Conservation (phyloP, 768 basidiomycete genomes). For the Amanita subjunquillea region DNA sequence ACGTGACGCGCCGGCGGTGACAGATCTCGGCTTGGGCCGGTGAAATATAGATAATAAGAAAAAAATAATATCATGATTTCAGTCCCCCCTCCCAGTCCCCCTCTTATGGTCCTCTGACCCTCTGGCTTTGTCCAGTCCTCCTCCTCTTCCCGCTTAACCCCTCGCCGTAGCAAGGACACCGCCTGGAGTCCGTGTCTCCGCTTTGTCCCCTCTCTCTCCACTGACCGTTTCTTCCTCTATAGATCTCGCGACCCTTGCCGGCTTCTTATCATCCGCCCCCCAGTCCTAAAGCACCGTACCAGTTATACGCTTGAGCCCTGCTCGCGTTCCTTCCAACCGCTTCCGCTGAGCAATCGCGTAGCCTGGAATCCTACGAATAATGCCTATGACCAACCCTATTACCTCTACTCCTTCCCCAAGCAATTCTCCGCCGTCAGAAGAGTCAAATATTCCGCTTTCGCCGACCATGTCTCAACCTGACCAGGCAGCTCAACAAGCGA, state of each 20-base stretch:
- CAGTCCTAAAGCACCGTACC: slow-evolving; percentile 21
- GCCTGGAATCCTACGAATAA: slow-evolving; percentile 14
- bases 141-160: slow-evolving; percentile 18
- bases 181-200: slow-evolving; percentile 29
- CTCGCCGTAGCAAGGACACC: slow-evolving; percentile 37
- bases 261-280: slow-evolving; percentile 49
- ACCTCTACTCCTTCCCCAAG: slow-evolving; percentile 17
- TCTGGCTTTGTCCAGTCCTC: background rate
- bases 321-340: slow-evolving; percentile 39
- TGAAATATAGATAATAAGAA: background rate
- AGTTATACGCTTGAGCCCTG: slow-evolving; percentile 54
- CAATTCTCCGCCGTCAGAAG: slow-evolving; percentile 12
- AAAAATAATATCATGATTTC: background rate
- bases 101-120: slow-evolving; percentile 1
- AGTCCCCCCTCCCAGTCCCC: background rate
- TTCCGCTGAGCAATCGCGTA: slow-evolving; percentile 39
- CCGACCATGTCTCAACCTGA: slow-evolving; percentile 18
- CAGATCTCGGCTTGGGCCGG: background rate
- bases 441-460: slow-evolving; percentile 27
- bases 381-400: slow-evolving; percentile 28
- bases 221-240: slow-evolving; percentile 10
- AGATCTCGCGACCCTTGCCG: slow-evolving; percentile 96
- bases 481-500: slow-evolving; percentile 4
- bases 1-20: too few relatives aligned
- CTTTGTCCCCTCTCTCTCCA: slow-evolving; percentile 8